Conservation (phyloP, 306 rosid genomes). For the Albizia julibrissin region DNA sequence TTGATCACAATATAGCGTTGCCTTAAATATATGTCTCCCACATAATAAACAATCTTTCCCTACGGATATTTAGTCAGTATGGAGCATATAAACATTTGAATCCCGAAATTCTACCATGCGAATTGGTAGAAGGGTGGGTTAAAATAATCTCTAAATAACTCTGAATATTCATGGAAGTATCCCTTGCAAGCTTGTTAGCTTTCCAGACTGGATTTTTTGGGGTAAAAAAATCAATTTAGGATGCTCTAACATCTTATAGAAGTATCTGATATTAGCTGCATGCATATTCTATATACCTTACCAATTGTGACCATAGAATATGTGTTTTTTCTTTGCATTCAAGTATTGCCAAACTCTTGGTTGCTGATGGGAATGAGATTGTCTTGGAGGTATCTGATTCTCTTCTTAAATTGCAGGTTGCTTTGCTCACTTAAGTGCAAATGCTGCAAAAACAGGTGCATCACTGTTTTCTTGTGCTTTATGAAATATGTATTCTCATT, state of each 20-base stretch:
- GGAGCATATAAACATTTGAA: neutral
- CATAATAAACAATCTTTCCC: neutral
- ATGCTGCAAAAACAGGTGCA: constrained; percentile 56
- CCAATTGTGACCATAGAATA: neutral
- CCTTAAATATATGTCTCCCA: neutral
- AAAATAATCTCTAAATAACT: neutral
- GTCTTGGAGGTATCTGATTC: constrained; percentile 18
- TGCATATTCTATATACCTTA: constrained; percentile 14
- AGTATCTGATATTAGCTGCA: constrained; percentile 14
- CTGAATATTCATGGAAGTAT: neutral
- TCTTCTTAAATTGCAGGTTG: constrained; percentile 56
- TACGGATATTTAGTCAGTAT: neutral
- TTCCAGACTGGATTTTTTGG: neutral
- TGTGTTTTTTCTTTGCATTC: neutral
- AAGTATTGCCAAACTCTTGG: neutral
- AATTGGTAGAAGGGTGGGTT: neutral
- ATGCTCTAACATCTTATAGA: constrained; percentile 7
- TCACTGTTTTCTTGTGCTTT: constrained; percentile 15
- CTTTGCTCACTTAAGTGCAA: constrained; percentile 56
- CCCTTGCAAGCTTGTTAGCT: neutral
- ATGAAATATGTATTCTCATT: neutral
- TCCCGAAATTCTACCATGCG: neutral
- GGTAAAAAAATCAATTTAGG: neutral
- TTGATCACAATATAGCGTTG: neutral
- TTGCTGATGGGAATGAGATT: neutral